phyloP scores from a whole-genome alignment of 2,329 filamentous ascomycete genomes.

The Exserohilum turcica region DNA sequence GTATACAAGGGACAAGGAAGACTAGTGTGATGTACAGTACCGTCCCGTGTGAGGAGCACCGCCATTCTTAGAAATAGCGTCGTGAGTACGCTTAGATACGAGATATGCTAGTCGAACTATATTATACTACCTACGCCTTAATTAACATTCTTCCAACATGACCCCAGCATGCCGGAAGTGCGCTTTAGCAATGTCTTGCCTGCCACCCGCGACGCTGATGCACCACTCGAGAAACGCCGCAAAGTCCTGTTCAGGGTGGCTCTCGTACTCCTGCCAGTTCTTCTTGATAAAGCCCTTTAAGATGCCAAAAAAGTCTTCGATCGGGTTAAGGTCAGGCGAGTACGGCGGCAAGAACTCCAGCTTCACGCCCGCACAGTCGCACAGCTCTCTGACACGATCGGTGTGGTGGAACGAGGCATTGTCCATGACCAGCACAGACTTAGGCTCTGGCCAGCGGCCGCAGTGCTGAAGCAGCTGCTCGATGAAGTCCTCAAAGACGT shows the following conservation, averaged over 20 bases:
- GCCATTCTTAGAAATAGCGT: no score
- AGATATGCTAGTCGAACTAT: background rate
- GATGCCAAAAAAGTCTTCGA: conserved; percentile 48
- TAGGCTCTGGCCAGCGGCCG: conserved; percentile 7
- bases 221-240: conserved; percentile 35
- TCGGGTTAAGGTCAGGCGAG: conserved; percentile 47
- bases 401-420: conserved; percentile 19
- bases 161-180: conserved; percentile 37
- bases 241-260: conserved; percentile 27
- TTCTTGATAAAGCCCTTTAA: conserved; percentile 44
- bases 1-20: background rate
- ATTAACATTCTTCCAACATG: background rate
- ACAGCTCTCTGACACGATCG: conserved; percentile 24
- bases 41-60: no score
- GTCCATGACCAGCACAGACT: conserved; percentile 18
- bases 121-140: background rate
- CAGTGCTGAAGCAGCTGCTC: conserved; percentile 19
- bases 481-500: conserved; percentile 22
- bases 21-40: no score
- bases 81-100: background rate
- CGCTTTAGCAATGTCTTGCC: conserved; percentile 25
- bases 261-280: conserved; percentile 21
- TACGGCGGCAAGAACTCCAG: conserved; percentile 44
- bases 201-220: conserved; percentile 29
- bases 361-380: conserved; percentile 36